Percentiles rank a stretch among this genome's conserved stretches.
Conservation (phyloP, 495 filamentous ascomycete species). For the Emericellopsis terricola region DNA sequence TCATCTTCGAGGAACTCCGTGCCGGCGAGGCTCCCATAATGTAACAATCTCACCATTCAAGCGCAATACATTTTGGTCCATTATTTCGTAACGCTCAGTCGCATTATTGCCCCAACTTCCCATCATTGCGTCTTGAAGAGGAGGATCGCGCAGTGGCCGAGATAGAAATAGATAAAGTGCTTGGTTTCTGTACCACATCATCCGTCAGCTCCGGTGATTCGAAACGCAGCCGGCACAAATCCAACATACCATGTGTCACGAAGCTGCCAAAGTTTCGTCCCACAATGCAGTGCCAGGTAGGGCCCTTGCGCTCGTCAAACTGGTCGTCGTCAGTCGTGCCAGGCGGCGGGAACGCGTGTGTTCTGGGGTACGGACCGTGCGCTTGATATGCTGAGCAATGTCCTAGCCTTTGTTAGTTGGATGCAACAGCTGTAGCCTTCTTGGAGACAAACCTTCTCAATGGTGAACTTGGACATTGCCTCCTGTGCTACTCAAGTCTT, state of each 20-base stretch:
- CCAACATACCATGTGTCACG: constrained; percentile 78
- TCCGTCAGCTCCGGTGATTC: too few species aligned
- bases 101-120: too few species aligned
- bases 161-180: constrained; percentile 99
- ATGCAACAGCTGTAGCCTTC: not conserved
- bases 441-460: constrained; percentile 59
- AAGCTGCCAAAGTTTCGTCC: constrained; percentile 98
- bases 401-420: constrained; percentile 34
- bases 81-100: too few species aligned
- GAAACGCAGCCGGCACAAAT: too few species aligned
- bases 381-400: constrained; percentile 94
- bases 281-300: constrained; percentile 97
- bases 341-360: constrained; percentile 3
- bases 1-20: not conserved
- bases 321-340: constrained; percentile 13
- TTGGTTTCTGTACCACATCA: constrained; percentile 91
- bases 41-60: too few species aligned
- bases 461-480: constrained; percentile 79
- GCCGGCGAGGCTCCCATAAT: too few species aligned
- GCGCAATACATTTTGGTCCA: too few species aligned
- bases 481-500: constrained; percentile 48
- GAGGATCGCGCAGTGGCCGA: constrained; percentile 93
- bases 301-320: constrained; percentile 83
- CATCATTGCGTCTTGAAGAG: constrained; percentile 99
- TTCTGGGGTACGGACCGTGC: constrained; percentile 42